Evolutionary conservation across 2,329 filamentous ascomycete genomes (phyloP), one percentile per base, ranked within the genome.

Genomic region (Neofusicoccum laricinum): DNA sequence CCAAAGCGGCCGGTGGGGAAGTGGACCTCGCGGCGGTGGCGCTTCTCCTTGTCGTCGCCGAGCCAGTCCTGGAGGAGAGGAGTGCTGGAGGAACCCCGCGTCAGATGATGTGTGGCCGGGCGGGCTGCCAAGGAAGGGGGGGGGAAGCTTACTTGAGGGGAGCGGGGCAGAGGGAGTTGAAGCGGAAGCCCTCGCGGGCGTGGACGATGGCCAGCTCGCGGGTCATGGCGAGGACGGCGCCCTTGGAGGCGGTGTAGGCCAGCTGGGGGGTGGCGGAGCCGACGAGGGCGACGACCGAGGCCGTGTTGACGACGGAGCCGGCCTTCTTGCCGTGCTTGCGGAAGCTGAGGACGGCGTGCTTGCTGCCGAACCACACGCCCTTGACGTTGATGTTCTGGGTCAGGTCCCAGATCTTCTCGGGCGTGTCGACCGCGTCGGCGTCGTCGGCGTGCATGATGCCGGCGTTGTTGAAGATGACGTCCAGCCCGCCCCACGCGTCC

Each of bases 381-480:
- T 97, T 97, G 78, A 97, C 93, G 78, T 97, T 97, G 83, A 97
- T 96, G 76, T 87, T 88, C 67, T 96, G 92, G 4, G 93, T 97
- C 69, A 96, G 81, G 73, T 97, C 92, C 93, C 93, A 97, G 81
- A 97, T 93, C 71, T 87, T 88, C 81, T 97, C 92, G 58, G 91
- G 88, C 1, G 93, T 97, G 76, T 90, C 86, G 75, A 96, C 82
- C 55, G 93, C 92, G 77, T 78, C 75, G 41, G 79, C 80, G 67
- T 83, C 80, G 65, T 90, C 84, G 53, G 87, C 88, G 80, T 97
- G 93, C 93, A 97, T 97, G 78, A 97, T 97, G 63, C 93, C 93
- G 25, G 93, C 93, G 77, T 97, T 97, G 87, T 97, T 97, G 88
- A 97, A 97, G 72, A 97, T 91, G 74, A 97, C 83, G 76, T 97